Conservation (phyloP, 352 stramenopile species). For the Blastocystis hominis region DNA sequence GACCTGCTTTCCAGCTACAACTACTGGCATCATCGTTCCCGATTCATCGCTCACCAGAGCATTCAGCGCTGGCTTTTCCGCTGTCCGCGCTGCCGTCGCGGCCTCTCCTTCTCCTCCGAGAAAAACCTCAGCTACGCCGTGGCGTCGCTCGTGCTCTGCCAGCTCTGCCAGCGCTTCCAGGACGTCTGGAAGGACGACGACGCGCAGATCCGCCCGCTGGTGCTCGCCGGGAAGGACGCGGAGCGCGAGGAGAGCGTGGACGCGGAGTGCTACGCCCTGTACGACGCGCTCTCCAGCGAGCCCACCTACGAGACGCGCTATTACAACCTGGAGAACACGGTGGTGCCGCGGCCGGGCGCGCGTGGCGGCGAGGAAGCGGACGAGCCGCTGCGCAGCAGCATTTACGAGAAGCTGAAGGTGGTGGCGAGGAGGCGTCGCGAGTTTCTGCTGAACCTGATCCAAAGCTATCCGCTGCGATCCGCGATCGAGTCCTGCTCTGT, state of each 20-base stretch:
- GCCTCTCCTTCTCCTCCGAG: background rate
- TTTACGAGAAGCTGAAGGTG: slow-evolving; percentile 48
- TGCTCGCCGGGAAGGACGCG: background rate
- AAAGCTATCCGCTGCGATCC: background rate
- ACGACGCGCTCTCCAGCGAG: background rate
- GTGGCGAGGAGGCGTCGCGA: slow-evolving; percentile 2
- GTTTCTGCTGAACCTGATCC: slow-evolving; percentile 37
- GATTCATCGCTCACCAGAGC: background rate
- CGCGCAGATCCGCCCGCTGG: background rate
- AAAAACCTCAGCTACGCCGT: background rate
- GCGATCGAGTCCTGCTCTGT: background rate
- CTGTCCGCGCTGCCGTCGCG: slow-evolving; percentile 3
- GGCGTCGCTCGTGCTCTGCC: background rate
- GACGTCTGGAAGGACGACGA: slow-evolving; percentile 44
- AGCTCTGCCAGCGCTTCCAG: background rate
- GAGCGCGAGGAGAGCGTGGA: background rate
- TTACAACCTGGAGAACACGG: slow-evolving; percentile 36
- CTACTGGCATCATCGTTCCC: slow-evolving; percentile 47
- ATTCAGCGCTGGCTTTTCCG: slow-evolving; percentile 35
- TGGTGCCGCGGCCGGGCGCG: background rate
- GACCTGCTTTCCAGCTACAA: slow-evolving; percentile 27
- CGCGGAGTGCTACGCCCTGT: slow-evolving; percentile 4
- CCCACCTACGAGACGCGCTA: background rate
- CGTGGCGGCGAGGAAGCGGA: background rate
- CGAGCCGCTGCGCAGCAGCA: background rate